Percentiles rank a stretch among this genome's conserved stretches.
These are phyloP conservation scores for Penicillium sp. DNA, from an alignment of 2,329 filamentous ascomycete species.

Conservation along the genomic window DNA sequence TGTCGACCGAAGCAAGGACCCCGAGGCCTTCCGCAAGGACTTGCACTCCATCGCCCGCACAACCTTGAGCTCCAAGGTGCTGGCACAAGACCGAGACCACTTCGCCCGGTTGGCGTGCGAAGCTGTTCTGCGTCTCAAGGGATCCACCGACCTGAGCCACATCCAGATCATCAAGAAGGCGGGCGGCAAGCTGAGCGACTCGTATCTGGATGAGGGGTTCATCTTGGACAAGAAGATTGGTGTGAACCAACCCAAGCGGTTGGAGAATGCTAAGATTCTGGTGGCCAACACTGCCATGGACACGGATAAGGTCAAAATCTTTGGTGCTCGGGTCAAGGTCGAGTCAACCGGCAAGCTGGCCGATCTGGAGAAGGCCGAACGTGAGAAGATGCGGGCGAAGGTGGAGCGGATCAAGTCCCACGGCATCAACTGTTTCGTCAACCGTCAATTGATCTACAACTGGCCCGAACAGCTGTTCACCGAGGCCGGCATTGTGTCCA, in stretches of 20 bases:
- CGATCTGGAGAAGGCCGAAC: slow-evolving; percentile 96
- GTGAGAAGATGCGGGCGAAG: slow-evolving; percentile 99
- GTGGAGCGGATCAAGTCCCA: slow-evolving; percentile 98
- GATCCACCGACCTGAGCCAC: slow-evolving; percentile 89
- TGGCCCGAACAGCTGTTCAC: slow-evolving; percentile 99
- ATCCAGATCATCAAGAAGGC: slow-evolving; percentile 99
- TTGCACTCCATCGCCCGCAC: slow-evolving; percentile 87
- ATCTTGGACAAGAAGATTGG: slow-evolving; percentile 99
- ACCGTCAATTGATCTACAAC: slow-evolving; percentile 99
- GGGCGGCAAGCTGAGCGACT: slow-evolving; percentile 94
- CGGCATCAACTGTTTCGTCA: slow-evolving; percentile 99
- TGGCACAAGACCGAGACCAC: slow-evolving; percentile 88
- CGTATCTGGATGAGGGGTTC: slow-evolving; percentile 96
- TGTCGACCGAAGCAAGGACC: slow-evolving; percentile 82
- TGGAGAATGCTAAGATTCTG: slow-evolving; percentile 97
- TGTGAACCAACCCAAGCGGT: slow-evolving; percentile 93
- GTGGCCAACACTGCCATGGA: slow-evolving; percentile 99
- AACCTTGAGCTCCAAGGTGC: slow-evolving; percentile 94
- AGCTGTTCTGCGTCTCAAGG: slow-evolving; percentile 83
- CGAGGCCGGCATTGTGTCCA: slow-evolving; percentile 95
- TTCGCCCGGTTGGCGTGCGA: slow-evolving; percentile 88
- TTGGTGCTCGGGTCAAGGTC: slow-evolving; percentile 94
- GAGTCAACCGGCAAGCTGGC: slow-evolving; percentile 93
- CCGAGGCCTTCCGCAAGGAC: slow-evolving; percentile 82
- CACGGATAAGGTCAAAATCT: slow-evolving; percentile 99